Conservation (phyloP, 495 filamentous ascomycete genomes). For the Chlorociboria aeruginascens region DNA sequence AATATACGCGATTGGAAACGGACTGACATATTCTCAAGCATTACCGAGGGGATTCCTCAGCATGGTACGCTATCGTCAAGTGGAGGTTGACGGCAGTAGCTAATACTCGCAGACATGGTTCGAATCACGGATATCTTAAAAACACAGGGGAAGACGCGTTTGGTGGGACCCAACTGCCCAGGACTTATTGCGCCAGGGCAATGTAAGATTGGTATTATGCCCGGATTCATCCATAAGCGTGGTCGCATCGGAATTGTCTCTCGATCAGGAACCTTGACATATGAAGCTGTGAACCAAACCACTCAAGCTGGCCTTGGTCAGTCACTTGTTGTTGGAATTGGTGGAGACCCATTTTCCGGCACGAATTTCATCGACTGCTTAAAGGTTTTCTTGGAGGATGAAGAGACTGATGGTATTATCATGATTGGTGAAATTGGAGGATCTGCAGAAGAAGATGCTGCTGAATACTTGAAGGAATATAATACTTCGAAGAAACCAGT, state of each 20-base stretch:
- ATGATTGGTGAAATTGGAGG: conserved; percentile 99
- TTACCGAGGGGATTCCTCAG: conserved; percentile 97
- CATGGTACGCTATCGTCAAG: conserved; percentile 50
- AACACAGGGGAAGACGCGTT: conserved; percentile 89
- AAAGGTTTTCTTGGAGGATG: conserved; percentile 89
- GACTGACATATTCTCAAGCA: conserved; percentile 34
- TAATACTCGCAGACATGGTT: conserved; percentile 70
- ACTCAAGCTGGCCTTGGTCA: conserved; percentile 93
- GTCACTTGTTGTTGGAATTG: conserved; percentile 96
- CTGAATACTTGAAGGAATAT: conserved; percentile 84
- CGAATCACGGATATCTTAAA: conserved; percentile 97
- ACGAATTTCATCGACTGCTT: conserved; percentile 99
- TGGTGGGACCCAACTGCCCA: conserved; percentile 97
- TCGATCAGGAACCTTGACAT: conserved; percentile 94
- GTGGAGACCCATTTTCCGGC: conserved; percentile 95
- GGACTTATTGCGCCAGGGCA: conserved; percentile 95
- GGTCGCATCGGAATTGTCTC: conserved; percentile 97
- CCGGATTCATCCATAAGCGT: conserved; percentile 99
- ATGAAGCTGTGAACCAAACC: conserved; percentile 99
- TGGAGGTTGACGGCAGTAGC: conserved; percentile 5
- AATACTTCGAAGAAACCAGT: conserved; percentile 92
- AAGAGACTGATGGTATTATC: conserved; percentile 97
- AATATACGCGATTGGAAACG: conserved; percentile 6
- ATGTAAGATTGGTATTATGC: conserved; percentile 99
- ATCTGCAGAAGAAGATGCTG: conserved; percentile 92